Base-by-base conservation (phyloP, 1,139 yeast genomes). In the Suhomyces kunorum region DNA sequence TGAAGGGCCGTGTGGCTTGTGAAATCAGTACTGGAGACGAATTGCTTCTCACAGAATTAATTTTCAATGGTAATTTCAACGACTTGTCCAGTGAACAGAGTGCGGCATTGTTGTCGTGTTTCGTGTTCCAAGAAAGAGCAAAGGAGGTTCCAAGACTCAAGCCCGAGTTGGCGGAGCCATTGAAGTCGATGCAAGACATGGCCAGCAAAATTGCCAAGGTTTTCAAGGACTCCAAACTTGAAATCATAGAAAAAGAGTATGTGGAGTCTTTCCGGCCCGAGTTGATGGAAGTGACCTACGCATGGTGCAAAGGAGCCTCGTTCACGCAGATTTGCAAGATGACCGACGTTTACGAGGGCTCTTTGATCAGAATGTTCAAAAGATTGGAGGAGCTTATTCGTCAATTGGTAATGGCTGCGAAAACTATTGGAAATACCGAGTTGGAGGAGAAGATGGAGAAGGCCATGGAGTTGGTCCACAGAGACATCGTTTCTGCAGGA, bases 281-380 rank as follows among this genome's bases (percentile, higher is more conserved):
- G 58, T 73, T 94, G 49, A 90, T 94, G 98, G 98, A 89, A 59
- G 98, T 92, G 36, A 96, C 94, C 1, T 88, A 68, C 63, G 88
- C 94, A 32, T 94, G 99, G 99, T 87, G 97, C 60, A 84, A 85
- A 58, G 98, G 98, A 20, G 96, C 96, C 4, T 71, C 92, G 0
- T 94, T 94, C 64, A 90, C 97, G 0, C 97, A 90, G 60, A 90
- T 92, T 47, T 92, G 98, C 69, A 90, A 90, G 64, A 88, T 92
- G 97, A 92, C 98, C 0, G 98, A 92, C 59, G 98, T 94, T 32
- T 94, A 90, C 55, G 98, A 94, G 69, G 99, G 99, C 32, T 85
- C 95, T 22, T 76, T 94, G 60, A 90, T 94, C 49, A 80, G 98
- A 63, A 85, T 88, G 79, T 90, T 94, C 68, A 83, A 94, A 63